phyloP scores from a whole-genome alignment of 2,329 filamentous ascomycete species.

The Byssothecium circinans region DNA sequence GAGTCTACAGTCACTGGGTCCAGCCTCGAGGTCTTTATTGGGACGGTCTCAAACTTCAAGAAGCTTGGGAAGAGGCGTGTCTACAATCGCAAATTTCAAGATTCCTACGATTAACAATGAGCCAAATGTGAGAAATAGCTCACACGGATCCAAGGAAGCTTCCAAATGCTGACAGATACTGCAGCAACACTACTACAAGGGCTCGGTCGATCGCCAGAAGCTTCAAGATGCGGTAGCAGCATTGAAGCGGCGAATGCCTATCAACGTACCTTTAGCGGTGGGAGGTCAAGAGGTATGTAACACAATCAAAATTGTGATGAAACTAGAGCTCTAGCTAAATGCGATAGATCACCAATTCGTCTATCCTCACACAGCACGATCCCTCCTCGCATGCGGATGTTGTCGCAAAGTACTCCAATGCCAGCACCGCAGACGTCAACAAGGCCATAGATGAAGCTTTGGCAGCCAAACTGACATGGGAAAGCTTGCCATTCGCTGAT shows the following conservation, averaged over 20 bases:
- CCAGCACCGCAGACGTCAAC: constrained; percentile 73
- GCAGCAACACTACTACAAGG: constrained; percentile 87
- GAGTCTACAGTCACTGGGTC: constrained; percentile 32
- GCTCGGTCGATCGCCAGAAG: constrained; percentile 74
- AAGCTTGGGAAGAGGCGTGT: constrained; percentile 37
- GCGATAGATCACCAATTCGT: constrained; percentile 65
- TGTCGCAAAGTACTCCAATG: constrained; percentile 83
- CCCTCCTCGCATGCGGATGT: constrained; percentile 76
- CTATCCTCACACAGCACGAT: constrained; percentile 72
- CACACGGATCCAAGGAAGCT: background rate
- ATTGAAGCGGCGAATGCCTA: constrained; percentile 67
- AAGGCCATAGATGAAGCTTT: constrained; percentile 82
- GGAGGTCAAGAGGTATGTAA: constrained; percentile 73
- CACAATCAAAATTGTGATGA: background rate
- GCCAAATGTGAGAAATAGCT: constrained; percentile 72
- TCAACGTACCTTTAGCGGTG: constrained; percentile 81
- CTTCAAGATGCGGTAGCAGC: constrained; percentile 73
- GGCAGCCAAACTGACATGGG: constrained; percentile 84
- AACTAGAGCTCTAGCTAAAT: constrained; percentile 15
- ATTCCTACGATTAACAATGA: constrained; percentile 86
- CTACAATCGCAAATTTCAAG: constrained; percentile 81
- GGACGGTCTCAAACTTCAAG: constrained; percentile 24
- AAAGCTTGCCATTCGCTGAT: constrained; percentile 82
- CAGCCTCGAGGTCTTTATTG: constrained; percentile 32
- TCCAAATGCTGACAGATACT: constrained; percentile 1